Evolutionary conservation across 306 rosid species (phyloP).

Genomic region (Ziziphus jujuba): DNA sequence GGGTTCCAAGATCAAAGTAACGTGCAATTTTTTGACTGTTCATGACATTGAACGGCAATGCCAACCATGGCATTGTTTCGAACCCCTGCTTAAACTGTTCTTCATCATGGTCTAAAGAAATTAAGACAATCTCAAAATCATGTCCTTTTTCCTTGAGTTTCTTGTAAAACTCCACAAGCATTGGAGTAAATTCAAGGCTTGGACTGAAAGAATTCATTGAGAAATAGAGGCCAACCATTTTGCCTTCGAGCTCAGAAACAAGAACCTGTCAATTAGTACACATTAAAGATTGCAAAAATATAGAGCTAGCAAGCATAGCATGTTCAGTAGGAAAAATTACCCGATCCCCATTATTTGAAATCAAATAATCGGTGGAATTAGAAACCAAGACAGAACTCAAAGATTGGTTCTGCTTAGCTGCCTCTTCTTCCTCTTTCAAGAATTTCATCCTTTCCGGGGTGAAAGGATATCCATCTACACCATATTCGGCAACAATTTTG

Average conservation of each 20-base stretch:
- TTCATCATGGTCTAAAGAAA: conserved; percentile 42
- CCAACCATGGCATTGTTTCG: conserved; percentile 41
- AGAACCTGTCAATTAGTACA: conserved; percentile 28
- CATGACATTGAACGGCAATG: conserved; percentile 48
- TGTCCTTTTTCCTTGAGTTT: conserved; percentile 43
- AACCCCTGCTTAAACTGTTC: conserved; percentile 30
- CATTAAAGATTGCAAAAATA: background rate
- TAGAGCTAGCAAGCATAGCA: background rate
- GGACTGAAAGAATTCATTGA: conserved; percentile 2
- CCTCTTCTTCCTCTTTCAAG: conserved; percentile 35
- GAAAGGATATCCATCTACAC: conserved; percentile 46
- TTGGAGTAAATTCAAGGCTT: conserved; percentile 35
- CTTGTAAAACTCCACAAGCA: conserved; percentile 38
- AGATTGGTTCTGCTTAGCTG: conserved; percentile 31
- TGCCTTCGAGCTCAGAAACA: conserved; percentile 55
- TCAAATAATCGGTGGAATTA: conserved; percentile 37
- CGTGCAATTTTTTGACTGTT: conserved; percentile 30
- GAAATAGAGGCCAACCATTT: conserved; percentile 47
- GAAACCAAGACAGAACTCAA: conserved; percentile 46
- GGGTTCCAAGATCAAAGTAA: conserved; percentile 37
- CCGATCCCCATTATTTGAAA: conserved; percentile 39
- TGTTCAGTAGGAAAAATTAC: conserved; percentile 11
- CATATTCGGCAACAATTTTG: conserved; percentile 31
- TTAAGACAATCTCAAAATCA: conserved; percentile 51
- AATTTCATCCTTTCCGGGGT: conserved; percentile 27